phyloP scores from a whole-genome alignment of 768 basidiomycete species.

The Podaxis pistillaris region DNA sequence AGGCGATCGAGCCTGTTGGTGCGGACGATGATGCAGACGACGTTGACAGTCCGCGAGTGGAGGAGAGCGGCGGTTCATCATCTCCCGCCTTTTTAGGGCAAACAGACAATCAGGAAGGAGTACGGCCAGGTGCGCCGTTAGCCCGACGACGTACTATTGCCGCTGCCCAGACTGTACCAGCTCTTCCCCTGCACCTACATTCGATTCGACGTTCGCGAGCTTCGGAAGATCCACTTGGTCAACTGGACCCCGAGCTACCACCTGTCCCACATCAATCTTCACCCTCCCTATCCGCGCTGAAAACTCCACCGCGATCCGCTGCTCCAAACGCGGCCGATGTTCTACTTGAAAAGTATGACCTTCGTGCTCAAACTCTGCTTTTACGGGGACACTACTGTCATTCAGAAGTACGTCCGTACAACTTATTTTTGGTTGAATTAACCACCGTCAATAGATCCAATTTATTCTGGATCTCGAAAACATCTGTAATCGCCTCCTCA shows the following conservation, averaged over 20 bases:
- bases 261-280: constrained; percentile 63
- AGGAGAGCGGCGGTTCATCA: constrained; percentile 25
- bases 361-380: constrained; percentile 64
- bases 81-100: constrained; percentile 10
- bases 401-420: constrained; percentile 60
- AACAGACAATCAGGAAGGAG: constrained; percentile 10
- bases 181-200: constrained; percentile 63
- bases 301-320: constrained; percentile 44
- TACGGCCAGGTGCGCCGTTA: constrained; percentile 24
- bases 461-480: constrained; percentile 88
- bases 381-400: constrained; percentile 86
- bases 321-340: constrained; percentile 46
- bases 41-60: constrained; percentile 33
- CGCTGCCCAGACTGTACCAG: constrained; percentile 73
- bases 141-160: constrained; percentile 49
- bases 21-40: constrained; percentile 45
- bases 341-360: constrained; percentile 68
- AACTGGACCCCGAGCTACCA: constrained; percentile 48
- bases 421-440: too few relatives aligned
- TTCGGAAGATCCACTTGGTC: constrained; percentile 75
- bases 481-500: constrained; percentile 87
- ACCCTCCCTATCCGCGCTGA: constrained; percentile 57
- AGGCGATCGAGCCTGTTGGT: not conserved
- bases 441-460: constrained; percentile 55
- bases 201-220: constrained; percentile 50